phyloP scores from a whole-genome alignment of 192 early-diverging fungal species.

The Pilobolus umbonatus region DNA sequence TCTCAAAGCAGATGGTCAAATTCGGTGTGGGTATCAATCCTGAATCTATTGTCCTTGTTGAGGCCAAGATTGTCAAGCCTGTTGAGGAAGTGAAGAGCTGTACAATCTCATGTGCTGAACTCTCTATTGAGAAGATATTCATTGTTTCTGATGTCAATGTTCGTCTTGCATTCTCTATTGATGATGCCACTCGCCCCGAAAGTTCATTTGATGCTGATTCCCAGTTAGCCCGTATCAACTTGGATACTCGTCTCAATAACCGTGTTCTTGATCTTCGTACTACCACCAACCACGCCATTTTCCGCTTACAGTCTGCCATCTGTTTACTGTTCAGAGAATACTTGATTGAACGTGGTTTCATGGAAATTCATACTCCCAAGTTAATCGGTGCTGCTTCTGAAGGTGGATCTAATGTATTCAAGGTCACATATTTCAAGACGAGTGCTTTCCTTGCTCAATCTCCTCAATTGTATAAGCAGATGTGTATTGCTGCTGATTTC shows the following conservation, averaged over 20 bases:
- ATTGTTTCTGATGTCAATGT: conserved; percentile 69
- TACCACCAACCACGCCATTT: conserved; percentile 93
- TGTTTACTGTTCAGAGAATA: conserved; percentile 95
- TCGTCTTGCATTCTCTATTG: conserved; percentile 86
- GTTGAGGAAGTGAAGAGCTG: conserved; percentile 86
- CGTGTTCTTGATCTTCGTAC: conserved; percentile 93
- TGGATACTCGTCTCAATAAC: conserved; percentile 94
- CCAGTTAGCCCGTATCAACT: conserved; percentile 67
- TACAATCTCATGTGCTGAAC: conserved; percentile 90
- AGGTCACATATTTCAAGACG: conserved; percentile 93
- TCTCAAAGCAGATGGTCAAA: conserved; percentile 97
- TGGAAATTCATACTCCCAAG: conserved; percentile 99
- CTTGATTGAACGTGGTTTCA: conserved; percentile 71
- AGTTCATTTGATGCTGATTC: conserved; percentile 69
- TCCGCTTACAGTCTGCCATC: conserved; percentile 94
- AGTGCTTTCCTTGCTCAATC: conserved; percentile 95
- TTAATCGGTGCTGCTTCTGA: conserved; percentile 88
- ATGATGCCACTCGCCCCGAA: conserved; percentile 87
- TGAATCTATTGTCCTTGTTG: conserved; percentile 89
- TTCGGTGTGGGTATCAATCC: conserved; percentile 69
- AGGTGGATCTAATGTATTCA: conserved; percentile 98
- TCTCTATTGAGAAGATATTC: conserved; percentile 69
- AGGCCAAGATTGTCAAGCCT: conserved; percentile 75
- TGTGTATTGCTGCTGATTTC: conserved; percentile 96
- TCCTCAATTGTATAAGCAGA: conserved; percentile 99